Percentiles rank a stretch among this genome's conserved stretches.
Evolutionary conservation across 345 rosid genomes (phyloP).

Genomic region (Camelina laxa): DNA sequence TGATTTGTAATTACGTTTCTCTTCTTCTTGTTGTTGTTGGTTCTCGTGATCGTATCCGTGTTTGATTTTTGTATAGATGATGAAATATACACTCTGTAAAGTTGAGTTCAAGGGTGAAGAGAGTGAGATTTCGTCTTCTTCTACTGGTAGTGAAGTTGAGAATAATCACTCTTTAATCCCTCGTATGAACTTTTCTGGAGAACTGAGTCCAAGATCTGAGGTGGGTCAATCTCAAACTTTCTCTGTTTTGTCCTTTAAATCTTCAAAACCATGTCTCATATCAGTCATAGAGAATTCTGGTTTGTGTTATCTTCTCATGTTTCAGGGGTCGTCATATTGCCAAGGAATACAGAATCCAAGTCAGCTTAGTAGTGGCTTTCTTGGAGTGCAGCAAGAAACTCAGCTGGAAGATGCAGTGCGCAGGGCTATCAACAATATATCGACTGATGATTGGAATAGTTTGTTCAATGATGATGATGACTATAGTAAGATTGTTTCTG

Average conservation of each 20-base stretch:
- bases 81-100: constrained; percentile 43
- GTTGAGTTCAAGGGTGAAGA: constrained; percentile 40
- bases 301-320: not conserved
- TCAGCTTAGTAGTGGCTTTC: not conserved
- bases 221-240: constrained; percentile 18
- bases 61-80: constrained; percentile 20
- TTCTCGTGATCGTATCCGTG: too few species aligned
- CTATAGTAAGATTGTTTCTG: not conserved
- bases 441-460: not conserved
- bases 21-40: too few species aligned
- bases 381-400: not conserved
- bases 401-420: not conserved
- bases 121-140: not conserved
- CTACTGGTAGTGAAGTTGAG: constrained; percentile 13
- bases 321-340: not conserved
- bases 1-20: not conserved
- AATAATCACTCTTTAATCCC: constrained; percentile 2
- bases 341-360: constrained; percentile 2
- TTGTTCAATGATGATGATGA: not conserved
- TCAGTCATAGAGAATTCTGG: not conserved
- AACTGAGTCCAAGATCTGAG: not conserved
- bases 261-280: not conserved
- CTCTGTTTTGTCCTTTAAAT: not conserved
- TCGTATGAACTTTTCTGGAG: not conserved
- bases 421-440: not conserved